Evolutionary conservation across 2,329 filamentous ascomycete species (phyloP).

Genomic region (Ramularia collo-cygni): DNA sequence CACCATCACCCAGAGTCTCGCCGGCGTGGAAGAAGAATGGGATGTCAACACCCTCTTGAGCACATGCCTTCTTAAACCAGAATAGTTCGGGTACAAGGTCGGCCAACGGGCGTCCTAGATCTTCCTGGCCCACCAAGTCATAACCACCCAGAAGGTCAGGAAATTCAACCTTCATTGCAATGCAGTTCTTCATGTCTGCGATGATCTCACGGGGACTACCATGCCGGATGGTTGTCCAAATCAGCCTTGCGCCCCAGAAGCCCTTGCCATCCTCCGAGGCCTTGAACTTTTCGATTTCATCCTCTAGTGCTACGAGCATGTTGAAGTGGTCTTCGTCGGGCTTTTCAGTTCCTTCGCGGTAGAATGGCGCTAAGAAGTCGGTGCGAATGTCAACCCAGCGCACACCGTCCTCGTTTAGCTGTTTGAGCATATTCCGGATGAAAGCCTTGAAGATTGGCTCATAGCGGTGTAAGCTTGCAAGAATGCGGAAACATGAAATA

Average conservation of each 20-base stretch:
- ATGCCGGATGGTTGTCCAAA: constrained; percentile 71
- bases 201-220: constrained; percentile 60
- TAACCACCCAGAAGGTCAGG: constrained; percentile 79
- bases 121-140: constrained; percentile 85
- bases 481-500: constrained; percentile 64
- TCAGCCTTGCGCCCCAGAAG: constrained; percentile 81
- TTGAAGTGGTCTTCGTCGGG: constrained; percentile 62
- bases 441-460: constrained; percentile 82
- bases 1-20: constrained; percentile 75
- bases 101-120: constrained; percentile 65
- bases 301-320: constrained; percentile 65
- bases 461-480: constrained; percentile 73
- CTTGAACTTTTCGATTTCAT: constrained; percentile 74
- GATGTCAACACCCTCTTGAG: constrained; percentile 68
- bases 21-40: constrained; percentile 97
- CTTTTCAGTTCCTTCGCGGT: constrained; percentile 55
- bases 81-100: constrained; percentile 79
- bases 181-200: constrained; percentile 77
- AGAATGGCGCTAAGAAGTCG: constrained; percentile 66
- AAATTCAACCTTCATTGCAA: constrained; percentile 70
- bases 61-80: constrained; percentile 86
- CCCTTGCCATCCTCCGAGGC: constrained; percentile 59
- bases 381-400: constrained; percentile 77
- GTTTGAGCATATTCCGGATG: constrained; percentile 61
- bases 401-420: constrained; percentile 73